Base-by-base conservation (phyloP, 139 green algal genomes). In the Astrephomene gubernaculifera region DNA sequence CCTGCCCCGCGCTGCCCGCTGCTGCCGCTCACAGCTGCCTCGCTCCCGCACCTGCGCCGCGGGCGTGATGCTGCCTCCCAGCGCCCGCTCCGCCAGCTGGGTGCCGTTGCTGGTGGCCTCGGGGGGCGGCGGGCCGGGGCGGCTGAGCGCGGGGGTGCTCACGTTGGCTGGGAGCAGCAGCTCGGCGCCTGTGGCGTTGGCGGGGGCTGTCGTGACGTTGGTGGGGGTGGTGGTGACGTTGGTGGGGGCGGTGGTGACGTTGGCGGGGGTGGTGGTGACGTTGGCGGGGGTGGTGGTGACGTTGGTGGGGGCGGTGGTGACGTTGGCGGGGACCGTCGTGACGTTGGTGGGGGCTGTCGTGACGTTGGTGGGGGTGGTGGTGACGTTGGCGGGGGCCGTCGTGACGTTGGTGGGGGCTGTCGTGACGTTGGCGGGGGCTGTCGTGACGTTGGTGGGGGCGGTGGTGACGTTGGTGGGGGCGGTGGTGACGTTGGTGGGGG, bases 51-150 rank as follows among this genome's bases (percentile, higher is more conserved):
- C 71, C 71, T 68, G 33, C 1, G 53, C 72, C 0, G 33, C 10
- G 1, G 72, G 72, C 24, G 72, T 63, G 25, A 81, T 43, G 72
- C 52, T 81, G n/a, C 72, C 72, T 49, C 52, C 52, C 5, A 81
- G 72, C 33, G 72, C 72, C 52, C 27, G 21, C 52, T 81, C 72
- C 52, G 52, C 52, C 22, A 81, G 33, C 72, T 68, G 27, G 7
- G 52, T 68, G 33, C 72, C 72, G 52, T 81, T 81, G 52, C 72
- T 49, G 29, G 68, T 39, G 52, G 52, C 72, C 52, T 81, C 72
- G 8, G 72, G 72, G 9, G 52, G 35, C 72, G 38, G 10, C 72
- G 52, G 52, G 1, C 72, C 72, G 0, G 52, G 49, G 52, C 72
- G 72, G 52, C 68, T 68, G 35, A 81, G 24, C 1, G 72, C 33